phyloP scores from a whole-genome alignment of 2,329 filamentous ascomycete species.

The Alternaria sp. region DNA sequence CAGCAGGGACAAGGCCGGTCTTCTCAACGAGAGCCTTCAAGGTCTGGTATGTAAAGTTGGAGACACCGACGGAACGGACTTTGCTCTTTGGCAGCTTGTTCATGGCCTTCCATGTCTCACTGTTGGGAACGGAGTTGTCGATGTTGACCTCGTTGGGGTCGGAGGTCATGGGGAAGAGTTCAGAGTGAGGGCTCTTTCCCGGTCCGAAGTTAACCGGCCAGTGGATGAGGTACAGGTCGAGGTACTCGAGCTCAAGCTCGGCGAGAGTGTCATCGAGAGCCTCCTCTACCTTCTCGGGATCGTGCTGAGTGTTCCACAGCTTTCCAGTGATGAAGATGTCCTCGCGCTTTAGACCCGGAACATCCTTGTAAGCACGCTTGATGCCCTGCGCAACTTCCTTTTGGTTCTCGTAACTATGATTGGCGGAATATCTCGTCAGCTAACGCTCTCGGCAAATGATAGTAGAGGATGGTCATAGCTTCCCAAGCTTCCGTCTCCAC shows the following conservation, averaged over 20 bases:
- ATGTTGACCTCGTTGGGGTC: conserved; percentile 63
- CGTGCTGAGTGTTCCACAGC: conserved; percentile 91
- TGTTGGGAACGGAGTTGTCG: conserved; percentile 40
- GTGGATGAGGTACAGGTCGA: conserved; percentile 89
- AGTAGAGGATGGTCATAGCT: conserved; percentile 28
- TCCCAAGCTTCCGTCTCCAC: conserved; percentile 21
- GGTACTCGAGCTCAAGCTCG: conserved; percentile 87
- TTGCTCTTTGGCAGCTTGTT: conserved; percentile 51
- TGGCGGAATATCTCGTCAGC: conserved; percentile 38
- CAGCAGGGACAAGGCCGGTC: conserved; percentile 43
- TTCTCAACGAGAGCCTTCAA: conserved; percentile 65
- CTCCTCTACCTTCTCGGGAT: conserved; percentile 71
- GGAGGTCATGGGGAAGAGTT: conserved; percentile 50
- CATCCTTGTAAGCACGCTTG: conserved; percentile 40
- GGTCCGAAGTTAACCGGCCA: conserved; percentile 82
- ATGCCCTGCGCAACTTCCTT: conserved; percentile 43
- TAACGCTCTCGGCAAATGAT: conserved; percentile 7
- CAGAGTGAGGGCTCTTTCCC: conserved; percentile 53
- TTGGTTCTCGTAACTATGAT: conserved; percentile 45
- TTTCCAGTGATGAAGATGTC: conserved; percentile 71
- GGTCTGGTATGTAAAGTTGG: conserved; percentile 44
- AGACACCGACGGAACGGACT: conserved; percentile 42
- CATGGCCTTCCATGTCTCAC: conserved; percentile 52
- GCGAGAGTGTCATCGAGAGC: conserved; percentile 76
- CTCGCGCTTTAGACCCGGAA: conserved; percentile 40